Base-by-base conservation (phyloP, 2,329 filamentous ascomycete genomes). In the Aspergillus pseudotamarii region DNA sequence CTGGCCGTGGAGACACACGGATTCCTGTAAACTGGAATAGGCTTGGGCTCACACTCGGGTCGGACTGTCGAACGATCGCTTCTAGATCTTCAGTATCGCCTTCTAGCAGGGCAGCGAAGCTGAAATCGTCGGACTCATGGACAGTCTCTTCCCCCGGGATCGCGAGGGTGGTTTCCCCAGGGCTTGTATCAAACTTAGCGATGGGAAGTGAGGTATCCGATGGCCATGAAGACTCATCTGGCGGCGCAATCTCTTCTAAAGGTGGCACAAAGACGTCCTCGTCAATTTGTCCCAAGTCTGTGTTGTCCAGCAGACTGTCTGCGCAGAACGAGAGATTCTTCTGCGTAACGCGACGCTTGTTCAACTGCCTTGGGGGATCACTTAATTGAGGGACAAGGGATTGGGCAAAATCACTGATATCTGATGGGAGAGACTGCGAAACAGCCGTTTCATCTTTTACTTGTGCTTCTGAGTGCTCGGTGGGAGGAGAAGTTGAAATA, bases 31-130 rank as follows among this genome's bases (percentile, higher is more conserved):
- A 62, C 8, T 71, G 72, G 61, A 81, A 70, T n/a, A 77, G 68
- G 75, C 78, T 81, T 4, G 74, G 64, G 43, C 73, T 72, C 19
- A 69, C 63, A 21, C 72, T 69, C 8, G 69, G 63, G 23, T 78
- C 72, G 12, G 74, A 67, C 48, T 76, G 72, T 43, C 84, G 79
- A 23, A 84, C 76, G 50, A 88, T 81, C 60, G 88, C 85, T 70
- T 88, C 86, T 14, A 87, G 76, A 46, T 84, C 83, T 32, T 85
- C 82, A 19, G 83, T 68, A 9, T 76, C 72, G 10, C 72, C 73
- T 55, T 76, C 73, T n/a, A 77, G 62, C 11, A 77, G 60, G 21
- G 72, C 70, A 34, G 75, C 73, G 60, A 78, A 76, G 36, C 70
- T 76, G 23, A 74, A 67, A 11, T 61, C 66, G 11, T 69, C 68